Evolutionary conservation across 1,284 basidiomycete species (phyloP).

Genomic region (Amanita bisporigera): DNA sequence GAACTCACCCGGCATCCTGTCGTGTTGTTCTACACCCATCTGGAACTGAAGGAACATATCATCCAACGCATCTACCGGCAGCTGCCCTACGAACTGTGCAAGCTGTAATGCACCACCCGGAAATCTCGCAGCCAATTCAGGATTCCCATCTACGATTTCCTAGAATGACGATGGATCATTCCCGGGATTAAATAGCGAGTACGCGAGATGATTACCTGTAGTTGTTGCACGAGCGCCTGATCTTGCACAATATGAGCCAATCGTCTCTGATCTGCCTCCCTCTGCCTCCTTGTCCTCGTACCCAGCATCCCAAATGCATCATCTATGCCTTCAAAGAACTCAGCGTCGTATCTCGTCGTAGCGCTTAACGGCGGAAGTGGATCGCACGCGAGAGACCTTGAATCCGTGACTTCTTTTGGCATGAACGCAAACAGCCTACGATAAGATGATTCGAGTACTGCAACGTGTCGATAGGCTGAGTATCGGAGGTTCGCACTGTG

Average conservation of each 20-base stretch:
- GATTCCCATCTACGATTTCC: constrained; percentile 60
- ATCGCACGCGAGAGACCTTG: constrained; percentile 74
- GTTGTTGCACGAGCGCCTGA: constrained; percentile 56
- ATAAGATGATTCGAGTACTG: constrained; percentile 70
- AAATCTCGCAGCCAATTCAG: constrained; percentile 57
- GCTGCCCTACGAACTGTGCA: constrained; percentile 59
- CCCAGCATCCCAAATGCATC: constrained; percentile 52
- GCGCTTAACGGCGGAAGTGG: constrained; percentile 74
- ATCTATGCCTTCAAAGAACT: constrained; percentile 72
- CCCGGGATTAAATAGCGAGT: background rate
- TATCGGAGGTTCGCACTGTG: constrained; percentile 48
- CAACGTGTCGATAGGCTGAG: constrained; percentile 75
- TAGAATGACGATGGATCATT: constrained; percentile 23
- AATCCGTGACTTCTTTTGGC: constrained; percentile 57
- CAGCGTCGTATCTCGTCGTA: constrained; percentile 65
- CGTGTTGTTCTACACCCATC: constrained; percentile 34
- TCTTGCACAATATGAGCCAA: constrained; percentile 65
- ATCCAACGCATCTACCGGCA: constrained; percentile 63
- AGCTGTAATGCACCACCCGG: constrained; percentile 71
- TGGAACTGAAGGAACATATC: constrained; percentile 52
- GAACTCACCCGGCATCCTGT: constrained; percentile 49
- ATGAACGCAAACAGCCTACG: constrained; percentile 72
- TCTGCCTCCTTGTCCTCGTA: constrained; percentile 45
- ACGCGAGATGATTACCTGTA: constrained; percentile 49
- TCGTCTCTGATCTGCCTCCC: constrained; percentile 53